Evolutionary conservation across 2,329 filamentous ascomycete genomes (phyloP), one percentile per base, ranked within the genome.

Genomic region (Cryphonectria japonica): DNA sequence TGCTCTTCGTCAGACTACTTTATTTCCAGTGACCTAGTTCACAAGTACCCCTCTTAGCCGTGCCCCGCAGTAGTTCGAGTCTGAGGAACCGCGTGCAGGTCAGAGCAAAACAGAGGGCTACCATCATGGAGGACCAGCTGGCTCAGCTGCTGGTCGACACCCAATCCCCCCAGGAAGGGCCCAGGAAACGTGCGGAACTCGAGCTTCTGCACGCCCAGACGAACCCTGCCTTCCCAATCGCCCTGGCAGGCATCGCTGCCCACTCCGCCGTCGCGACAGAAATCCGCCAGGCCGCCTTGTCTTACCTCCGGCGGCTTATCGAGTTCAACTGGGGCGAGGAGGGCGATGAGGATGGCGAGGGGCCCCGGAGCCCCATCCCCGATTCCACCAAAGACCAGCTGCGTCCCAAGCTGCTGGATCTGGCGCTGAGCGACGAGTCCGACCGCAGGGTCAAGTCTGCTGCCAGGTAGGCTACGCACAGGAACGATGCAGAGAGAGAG

Each of bases 51-150:
- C 37, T 39, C 61, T 37, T 43, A 43, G 65, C 65, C 50, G 52
- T 34, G 65, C 65, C 32, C 34, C 50, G 52, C 52, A 41, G 32
- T 54, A 59, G 65, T 59, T 34, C 37, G 39, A 63, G 60, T 37
- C 34, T 41, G 39, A 63, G n/a, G 46, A 11, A 67, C 66, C 39
- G 41, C 54, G n/a, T 4, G 22, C 22, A 66, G 29, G 8, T n/a
- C 41, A 59, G 34, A 16, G 37, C 64, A n/a, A 29, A 29, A 22
- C 60, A 57, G 29, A 59, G 29, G 67, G 54, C 69, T 73, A 76
- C 75, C 79, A 83, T 78, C 77, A 97, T 97, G 94, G 95, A 97
- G 88, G 92, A 97, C 83, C 91, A 97, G 85, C 89, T 99, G 81
- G 91, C 96, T 77, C 91, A 91, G 82, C 88, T 98, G 80, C 91